Evolutionary conservation across 306 rosid species (phyloP), one percentile per base, ranked within the genome.

Genomic region (Cucurbita moschata): DNA sequence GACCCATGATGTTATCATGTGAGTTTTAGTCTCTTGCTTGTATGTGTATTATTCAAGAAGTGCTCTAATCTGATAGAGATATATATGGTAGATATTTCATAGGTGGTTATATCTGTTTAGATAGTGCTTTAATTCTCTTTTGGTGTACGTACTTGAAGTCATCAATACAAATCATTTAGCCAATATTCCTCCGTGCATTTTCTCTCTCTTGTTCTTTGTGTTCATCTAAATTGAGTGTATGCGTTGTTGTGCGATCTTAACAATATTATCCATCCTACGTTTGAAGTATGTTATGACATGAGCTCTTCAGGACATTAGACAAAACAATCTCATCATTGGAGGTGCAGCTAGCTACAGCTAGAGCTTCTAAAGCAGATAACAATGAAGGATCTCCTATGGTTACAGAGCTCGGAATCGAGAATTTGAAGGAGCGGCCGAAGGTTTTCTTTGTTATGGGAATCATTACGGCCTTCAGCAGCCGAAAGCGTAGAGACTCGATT

Each of bases 371-470:
- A 80, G 77, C 50, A 35, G 77, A 71, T 19, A 52, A 65, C 23
- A 50, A 38, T 18, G 83, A 74, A 72, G 86, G 84, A 52, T 83
- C 90, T 80, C 88, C 86, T 5, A 46, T 53, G 64, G 73, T 70
- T 54, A 73, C 76, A 37, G 76, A 47, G 49, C 55, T 61, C 13
- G 78, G 80, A 84, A 73, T 49, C 3, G 75, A 77, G 39, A 68
- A 23, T 38, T 77, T 74, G 55, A 78, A 81, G 75, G 83, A 82
- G 72, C 86, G 88, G 14, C 81, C 63, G 5, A 86, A 86, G 79
- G 80, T 84, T 79, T 86, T 84, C 82, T 86, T 86, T 78, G 89
- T 86, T 19, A 86, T 86, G 89, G 89, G 89, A 81, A 81, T 86
- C 76, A 86, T 83, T 44, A 84, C 87, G 10, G 87, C 86, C 40